Percentiles rank a stretch among this genome's conserved stretches.
Conservation (phyloP, 192 early-diverging fungal species). For the Podila horticola region DNA sequence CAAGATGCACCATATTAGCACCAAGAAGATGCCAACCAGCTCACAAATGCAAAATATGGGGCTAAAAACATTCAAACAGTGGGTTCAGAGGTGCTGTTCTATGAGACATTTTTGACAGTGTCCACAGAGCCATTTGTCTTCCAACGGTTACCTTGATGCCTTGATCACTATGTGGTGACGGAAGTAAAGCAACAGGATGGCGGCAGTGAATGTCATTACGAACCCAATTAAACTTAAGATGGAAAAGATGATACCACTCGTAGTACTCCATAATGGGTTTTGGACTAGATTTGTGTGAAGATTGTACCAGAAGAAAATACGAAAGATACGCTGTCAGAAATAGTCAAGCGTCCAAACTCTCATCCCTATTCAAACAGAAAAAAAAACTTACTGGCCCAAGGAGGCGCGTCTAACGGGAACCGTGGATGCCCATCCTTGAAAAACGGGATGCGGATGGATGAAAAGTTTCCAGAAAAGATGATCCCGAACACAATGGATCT, state of each 20-base stretch:
- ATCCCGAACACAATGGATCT: constrained; percentile 3
- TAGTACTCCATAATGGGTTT: constrained; percentile 24
- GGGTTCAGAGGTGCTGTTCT: no score
- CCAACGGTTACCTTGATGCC: constrained; percentile 51
- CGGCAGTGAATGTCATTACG: constrained; percentile 23
- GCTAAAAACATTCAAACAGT: neutral
- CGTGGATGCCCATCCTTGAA: constrained; percentile 12
- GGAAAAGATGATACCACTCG: constrained; percentile 31
- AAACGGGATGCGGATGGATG: neutral
- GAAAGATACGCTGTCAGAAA: neutral
- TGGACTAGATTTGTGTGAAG: constrained; percentile 6
- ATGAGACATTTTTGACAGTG: no score
- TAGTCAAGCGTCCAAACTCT: neutral
- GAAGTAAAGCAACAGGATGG: constrained; percentile 41
- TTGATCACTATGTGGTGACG: constrained; percentile 56
- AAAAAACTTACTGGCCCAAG: constrained; percentile 11
- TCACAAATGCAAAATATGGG: constrained; percentile 59
- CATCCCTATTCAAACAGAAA: neutral
- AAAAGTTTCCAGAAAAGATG: constrained; percentile 1
- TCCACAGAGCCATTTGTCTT: no score
- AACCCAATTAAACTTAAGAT: constrained; percentile 40
- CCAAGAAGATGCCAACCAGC: constrained; percentile 55
- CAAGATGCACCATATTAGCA: constrained; percentile 38
- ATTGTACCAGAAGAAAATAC: neutral
- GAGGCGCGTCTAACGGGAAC: constrained; percentile 14